phyloP scores from a whole-genome alignment of 1,139 yeast species.

The Kodamaea plutei region DNA sequence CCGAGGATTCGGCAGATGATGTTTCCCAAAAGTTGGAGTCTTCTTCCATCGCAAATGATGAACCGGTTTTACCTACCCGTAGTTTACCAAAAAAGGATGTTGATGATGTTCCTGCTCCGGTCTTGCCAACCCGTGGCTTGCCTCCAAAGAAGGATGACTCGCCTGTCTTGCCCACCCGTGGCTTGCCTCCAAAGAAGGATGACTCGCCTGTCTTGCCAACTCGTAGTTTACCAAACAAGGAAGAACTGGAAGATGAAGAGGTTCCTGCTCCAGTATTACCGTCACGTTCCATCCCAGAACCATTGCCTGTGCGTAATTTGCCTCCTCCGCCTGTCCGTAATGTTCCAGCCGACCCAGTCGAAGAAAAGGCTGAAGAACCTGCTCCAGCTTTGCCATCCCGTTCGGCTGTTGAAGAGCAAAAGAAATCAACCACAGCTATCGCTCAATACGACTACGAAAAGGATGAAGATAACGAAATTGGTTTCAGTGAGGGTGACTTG shows the following conservation, averaged over 20 bases:
- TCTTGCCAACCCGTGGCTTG: constrained; percentile 23
- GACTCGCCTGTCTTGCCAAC: constrained; percentile 4
- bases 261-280: constrained; percentile 22
- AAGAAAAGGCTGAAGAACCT: constrained; percentile 13
- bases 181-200: constrained; percentile 14
- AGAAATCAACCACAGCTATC: constrained; percentile 40
- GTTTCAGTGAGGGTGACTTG: constrained; percentile 60
- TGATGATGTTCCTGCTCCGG: constrained; percentile 19
- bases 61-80: constrained; percentile 25
- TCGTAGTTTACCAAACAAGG: constrained; percentile 11
- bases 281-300: constrained; percentile 13
- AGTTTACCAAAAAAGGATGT: constrained; percentile 17
- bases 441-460: constrained; percentile 68
- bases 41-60: constrained; percentile 18
- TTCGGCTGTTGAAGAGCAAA: constrained; percentile 13
- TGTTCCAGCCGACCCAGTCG: constrained; percentile 12
- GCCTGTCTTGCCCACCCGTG: constrained; percentile 23
- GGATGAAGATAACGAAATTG: constrained; percentile 73
- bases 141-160: constrained; percentile 17
- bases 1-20: constrained; percentile 20
- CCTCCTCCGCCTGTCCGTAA: constrained; percentile 17
- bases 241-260: constrained; percentile 15
- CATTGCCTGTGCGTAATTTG: constrained; percentile 23
- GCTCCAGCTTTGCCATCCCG: constrained; percentile 12
- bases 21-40: constrained; percentile 9